Conservation (phyloP, 2,329 filamentous ascomycete genomes). For the Orbilia oligospora region DNA sequence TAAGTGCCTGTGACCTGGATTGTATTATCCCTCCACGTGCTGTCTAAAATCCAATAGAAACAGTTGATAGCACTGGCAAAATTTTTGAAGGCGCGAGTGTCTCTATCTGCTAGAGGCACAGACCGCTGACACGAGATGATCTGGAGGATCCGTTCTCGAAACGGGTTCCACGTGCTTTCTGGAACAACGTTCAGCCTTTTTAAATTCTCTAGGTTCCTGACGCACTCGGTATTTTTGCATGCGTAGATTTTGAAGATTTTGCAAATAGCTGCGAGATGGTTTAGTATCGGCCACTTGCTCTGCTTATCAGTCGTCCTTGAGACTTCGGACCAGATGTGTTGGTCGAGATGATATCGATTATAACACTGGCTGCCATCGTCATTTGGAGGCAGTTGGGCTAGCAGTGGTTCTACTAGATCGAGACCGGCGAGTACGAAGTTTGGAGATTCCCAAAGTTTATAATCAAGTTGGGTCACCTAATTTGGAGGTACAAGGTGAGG, state of each 20-base stretch:
- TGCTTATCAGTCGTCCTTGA: not conserved
- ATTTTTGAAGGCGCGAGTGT: not conserved
- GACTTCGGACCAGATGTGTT: constrained; percentile 13
- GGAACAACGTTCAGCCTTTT: not conserved
- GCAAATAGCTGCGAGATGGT: constrained; percentile 29
- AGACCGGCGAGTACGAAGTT: constrained; percentile 2
- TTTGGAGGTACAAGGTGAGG: not conserved
- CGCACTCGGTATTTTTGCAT: constrained; percentile 16
- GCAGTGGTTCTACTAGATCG: not conserved
- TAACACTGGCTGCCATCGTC: not conserved
- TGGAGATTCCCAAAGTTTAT: not conserved
- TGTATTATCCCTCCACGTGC: not conserved
- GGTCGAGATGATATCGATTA: not conserved
- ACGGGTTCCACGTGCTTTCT: constrained; percentile 28
- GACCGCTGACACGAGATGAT: constrained; percentile 22
- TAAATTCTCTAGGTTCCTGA: not conserved
- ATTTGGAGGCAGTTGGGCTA: not conserved
- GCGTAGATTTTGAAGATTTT: constrained; percentile 13
- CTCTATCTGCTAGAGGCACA: not conserved
- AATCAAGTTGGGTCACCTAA: not conserved
- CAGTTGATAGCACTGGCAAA: constrained; percentile 6
- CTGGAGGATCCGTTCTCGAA: constrained; percentile 31
- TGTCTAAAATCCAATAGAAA: constrained; percentile 36
- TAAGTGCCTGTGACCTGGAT: constrained; percentile 5
- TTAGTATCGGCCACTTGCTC: constrained; percentile 28